Evolutionary conservation across 768 basidiomycete species (phyloP).

Genomic region (Lentinula lateritia): DNA sequence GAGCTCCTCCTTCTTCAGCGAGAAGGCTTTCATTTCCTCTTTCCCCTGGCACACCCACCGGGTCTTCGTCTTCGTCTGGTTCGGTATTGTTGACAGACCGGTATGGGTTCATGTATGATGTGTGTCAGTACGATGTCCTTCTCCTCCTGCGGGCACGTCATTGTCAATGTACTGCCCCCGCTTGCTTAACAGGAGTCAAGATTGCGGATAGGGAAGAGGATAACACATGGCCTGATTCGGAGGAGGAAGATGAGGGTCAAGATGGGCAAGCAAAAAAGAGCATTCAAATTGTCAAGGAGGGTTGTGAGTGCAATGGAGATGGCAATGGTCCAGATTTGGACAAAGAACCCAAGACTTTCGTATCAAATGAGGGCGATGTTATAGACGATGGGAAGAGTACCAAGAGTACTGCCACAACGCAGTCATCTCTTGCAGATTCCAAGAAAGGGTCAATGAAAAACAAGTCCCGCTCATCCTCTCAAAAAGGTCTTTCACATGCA

Average conservation of each 20-base stretch:
- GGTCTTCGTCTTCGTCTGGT: conserved; percentile 20
- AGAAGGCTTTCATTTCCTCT: conserved; percentile 47
- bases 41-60: conserved; percentile 17
- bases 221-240: conserved; percentile 71
- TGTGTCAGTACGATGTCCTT: conserved; percentile 75
- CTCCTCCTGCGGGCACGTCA: conserved; percentile 68
- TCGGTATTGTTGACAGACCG: conserved; percentile 67
- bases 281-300: conserved; percentile 33
- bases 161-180: conserved; percentile 72
- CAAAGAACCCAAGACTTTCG: not conserved
- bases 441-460: conserved; percentile 3
- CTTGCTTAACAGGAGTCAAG: conserved; percentile 82
- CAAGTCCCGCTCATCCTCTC: conserved; percentile 48
- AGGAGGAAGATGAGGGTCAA: conserved; percentile 32
- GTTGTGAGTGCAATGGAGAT: conserved; percentile 35
- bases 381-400: conserved; percentile 8
- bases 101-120: conserved; percentile 88
- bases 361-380: not conserved
- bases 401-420: not conserved
- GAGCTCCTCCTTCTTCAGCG: conserved; percentile 36
- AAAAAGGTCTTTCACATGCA: conserved; percentile 37
- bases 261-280: conserved; percentile 28
- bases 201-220: conserved; percentile 80
- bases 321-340: not conserved
- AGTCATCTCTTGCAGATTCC: conserved; percentile 14